Base-by-base conservation (phyloP, 345 rosid species). In the Pistacia vera region DNA sequence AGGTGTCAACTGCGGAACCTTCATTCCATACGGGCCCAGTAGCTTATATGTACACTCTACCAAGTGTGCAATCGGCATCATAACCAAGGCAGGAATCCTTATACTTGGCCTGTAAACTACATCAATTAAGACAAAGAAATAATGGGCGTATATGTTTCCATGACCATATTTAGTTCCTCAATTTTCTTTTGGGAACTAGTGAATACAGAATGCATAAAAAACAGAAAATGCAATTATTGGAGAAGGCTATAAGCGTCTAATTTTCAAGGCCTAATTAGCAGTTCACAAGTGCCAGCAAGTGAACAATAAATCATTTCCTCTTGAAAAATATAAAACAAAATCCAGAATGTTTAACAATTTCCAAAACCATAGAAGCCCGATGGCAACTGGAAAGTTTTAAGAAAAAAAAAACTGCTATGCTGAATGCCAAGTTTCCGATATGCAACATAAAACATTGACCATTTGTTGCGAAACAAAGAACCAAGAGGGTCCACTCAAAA, bases 21-120 rank as follows among this genome's bases (percentile, higher is more conserved):
- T 89, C 99, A 95, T 93, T 63, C 98, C 98, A 73, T 87, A 86
- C 66, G 93, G 93, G 73, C 94, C 92, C 52, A 95, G 73, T n/a
- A 92, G 59, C 77, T 78, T 87, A 83, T 90, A 93, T 74, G 81
- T 77, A 82, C 79, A 77, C 83, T 95, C 96, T 79, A 93, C 89
- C 72, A 91, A 55, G 81, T 88, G 86, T 3, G 97, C 96, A 70
- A 93, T 85, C 25, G 98, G 99, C 97, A 95, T 89, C 85, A 95
- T 71, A 78, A 83, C 87, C 57, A 77, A 69, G 46, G 92, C 89
- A 51, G 99, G 97, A 71, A 95, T 83, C 88, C 90, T 95, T 80
- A 95, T 88, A 75, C 87, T 86, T 46, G 98, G 99, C 92, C 99
- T 95, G 91, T 79, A 85, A 83, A 84, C 63, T 73, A 81, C 68